These are phyloP conservation scores for Ogataea nitratoaversa DNA, from an alignment of 805 yeast species.

Conservation along the genomic window DNA sequence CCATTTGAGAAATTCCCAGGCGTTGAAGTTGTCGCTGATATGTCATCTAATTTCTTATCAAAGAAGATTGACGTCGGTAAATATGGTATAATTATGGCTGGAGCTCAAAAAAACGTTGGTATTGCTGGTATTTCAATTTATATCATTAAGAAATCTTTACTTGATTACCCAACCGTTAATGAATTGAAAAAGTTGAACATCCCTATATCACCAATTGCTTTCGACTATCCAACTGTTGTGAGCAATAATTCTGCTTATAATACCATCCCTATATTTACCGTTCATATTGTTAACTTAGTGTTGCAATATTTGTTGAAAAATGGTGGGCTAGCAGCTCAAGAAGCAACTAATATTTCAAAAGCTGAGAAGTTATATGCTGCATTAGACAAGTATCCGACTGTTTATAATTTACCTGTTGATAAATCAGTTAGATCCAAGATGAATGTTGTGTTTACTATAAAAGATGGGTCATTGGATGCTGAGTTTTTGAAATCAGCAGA, in stretches of 20 bases:
- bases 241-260: conserved; percentile 90
- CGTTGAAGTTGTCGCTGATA: conserved; percentile 85
- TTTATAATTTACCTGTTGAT: conserved; percentile 66
- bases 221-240: conserved; percentile 82
- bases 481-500: conserved; percentile 66
- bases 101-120: conserved; percentile 98
- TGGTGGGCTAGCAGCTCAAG: conserved; percentile 73
- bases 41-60: conserved; percentile 90
- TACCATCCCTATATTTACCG: conserved; percentile 90
- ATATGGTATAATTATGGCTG: conserved; percentile 90
- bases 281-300: conserved; percentile 80
- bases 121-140: conserved; percentile 92
- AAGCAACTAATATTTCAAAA: conserved; percentile 54
- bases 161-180: conserved; percentile 62
- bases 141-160: conserved; percentile 76
- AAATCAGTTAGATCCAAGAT: conserved; percentile 69
- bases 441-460: conserved; percentile 88
- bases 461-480: conserved; percentile 53
- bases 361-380: conserved; percentile 60
- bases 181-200: conserved; percentile 54
- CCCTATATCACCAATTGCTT: conserved; percentile 87
- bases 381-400: conserved; percentile 59
- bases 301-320: conserved; percentile 52
- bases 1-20: conserved; percentile 57
- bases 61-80: conserved; percentile 74